Conservation (phyloP, 2,329 filamentous ascomycete genomes). For the Epichloe brachyelytri region DNA sequence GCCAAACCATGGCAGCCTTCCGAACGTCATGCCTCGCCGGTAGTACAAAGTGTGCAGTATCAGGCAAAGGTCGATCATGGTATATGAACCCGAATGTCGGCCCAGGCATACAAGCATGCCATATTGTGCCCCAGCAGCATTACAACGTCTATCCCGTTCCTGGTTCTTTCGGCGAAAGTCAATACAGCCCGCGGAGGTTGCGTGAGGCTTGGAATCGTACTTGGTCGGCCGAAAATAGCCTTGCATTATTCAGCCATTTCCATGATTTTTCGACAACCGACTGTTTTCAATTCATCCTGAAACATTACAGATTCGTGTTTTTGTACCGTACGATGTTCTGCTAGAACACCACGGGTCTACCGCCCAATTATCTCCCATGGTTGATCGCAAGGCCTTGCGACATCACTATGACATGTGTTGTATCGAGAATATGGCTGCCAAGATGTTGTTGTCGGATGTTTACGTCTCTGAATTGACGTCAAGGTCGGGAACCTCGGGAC, state of each 20-base stretch:
- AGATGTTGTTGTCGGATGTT: background rate
- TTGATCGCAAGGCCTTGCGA: background rate
- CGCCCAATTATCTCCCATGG: background rate
- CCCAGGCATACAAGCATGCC: slow-evolving; percentile 3
- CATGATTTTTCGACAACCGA: background rate
- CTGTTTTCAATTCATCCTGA: background rate
- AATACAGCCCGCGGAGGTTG: background rate
- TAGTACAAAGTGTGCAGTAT: background rate
- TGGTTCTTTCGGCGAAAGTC: background rate
- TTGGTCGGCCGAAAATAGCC: background rate
- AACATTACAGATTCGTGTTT: background rate
- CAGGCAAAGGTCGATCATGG: slow-evolving; percentile 3
- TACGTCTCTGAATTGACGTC: too few species aligned
- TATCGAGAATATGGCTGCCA: background rate
- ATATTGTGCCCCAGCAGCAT: slow-evolving; percentile 4
- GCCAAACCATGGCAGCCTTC: background rate
- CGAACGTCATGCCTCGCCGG: background rate
- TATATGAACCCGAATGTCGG: background rate
- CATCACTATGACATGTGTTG: background rate
- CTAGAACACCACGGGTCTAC: background rate
- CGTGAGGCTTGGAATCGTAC: slow-evolving; percentile 1
- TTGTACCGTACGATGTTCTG: background rate
- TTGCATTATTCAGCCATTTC: background rate
- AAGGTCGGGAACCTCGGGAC: too few species aligned
- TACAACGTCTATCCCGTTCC: slow-evolving; percentile 2